phyloP scores from a whole-genome alignment of 1,284 basidiomycete species.

The Ustilago nuda region DNA sequence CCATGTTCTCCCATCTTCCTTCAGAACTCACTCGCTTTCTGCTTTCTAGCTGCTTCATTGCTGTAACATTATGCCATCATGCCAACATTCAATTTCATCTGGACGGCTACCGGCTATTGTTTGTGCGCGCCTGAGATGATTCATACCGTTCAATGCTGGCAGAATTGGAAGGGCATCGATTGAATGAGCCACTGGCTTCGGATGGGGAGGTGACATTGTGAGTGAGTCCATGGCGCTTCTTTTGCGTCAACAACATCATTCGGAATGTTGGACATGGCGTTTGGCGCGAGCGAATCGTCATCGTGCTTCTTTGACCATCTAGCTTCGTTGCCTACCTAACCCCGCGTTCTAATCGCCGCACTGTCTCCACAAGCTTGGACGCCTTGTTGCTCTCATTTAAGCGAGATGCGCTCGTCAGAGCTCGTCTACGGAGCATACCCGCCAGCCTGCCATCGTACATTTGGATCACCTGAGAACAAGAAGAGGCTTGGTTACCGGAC shows the following conservation, averaged over 20 bases:
- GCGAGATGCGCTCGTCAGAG: not conserved
- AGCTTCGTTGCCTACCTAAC: not conserved
- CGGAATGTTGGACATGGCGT: not conserved
- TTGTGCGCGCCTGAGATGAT: no score
- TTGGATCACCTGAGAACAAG: not conserved
- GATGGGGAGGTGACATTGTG: no score
- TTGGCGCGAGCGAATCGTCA: not conserved
- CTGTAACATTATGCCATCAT: slow-evolving; percentile 17
- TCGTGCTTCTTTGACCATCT: not conserved
- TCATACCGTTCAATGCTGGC: no score
- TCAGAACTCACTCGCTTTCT: not conserved
- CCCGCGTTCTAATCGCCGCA: not conserved
- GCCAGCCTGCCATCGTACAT: not conserved
- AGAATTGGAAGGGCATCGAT: no score
- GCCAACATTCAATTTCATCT: not conserved
- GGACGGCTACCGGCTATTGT: not conserved
- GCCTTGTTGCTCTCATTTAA: not conserved
- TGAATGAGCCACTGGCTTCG: not conserved
- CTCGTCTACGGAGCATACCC: not conserved
- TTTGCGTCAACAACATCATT: not conserved
- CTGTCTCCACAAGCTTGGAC: slow-evolving; percentile 11
- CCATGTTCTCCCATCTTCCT: not conserved
- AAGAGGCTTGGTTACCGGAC: not conserved
- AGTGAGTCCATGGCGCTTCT: no score
- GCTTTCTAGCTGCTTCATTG: not conserved